Evolutionary conservation across 179 eudicot species (phyloP).

Genomic region (Heliamphora pulchella): DNA sequence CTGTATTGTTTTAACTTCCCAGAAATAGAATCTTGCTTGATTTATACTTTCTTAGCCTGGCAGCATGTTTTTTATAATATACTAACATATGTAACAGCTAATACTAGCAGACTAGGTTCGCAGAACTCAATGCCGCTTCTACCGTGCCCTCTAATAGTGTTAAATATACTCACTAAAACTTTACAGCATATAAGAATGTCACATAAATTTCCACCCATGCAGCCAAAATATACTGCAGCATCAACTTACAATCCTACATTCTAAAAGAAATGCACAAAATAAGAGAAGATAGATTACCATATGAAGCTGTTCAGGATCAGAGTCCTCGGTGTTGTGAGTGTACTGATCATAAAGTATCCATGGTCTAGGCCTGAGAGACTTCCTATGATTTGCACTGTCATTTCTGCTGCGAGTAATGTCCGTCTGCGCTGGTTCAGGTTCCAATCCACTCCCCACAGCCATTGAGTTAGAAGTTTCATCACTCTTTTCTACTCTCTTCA

Average conservation of each 20-base stretch:
- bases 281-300: constrained; percentile 36
- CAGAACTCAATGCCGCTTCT: not conserved
- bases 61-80: not conserved
- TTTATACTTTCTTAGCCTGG: not conserved
- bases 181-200: not conserved
- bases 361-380: constrained; percentile 38
- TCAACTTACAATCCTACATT: not conserved
- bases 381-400: constrained; percentile 29
- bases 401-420: constrained; percentile 21
- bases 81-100: not conserved
- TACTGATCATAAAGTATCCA: constrained; percentile 41
- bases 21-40: not conserved
- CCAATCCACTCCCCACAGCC: constrained; percentile 23
- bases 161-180: not conserved
- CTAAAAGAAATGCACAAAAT: constrained; percentile 8
- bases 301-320: constrained; percentile 31
- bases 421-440: constrained; percentile 28
- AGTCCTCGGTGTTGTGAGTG: constrained; percentile 22
- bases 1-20: not conserved
- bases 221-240: not conserved
- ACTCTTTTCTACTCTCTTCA: constrained; percentile 34
- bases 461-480: constrained; percentile 18
- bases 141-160: not conserved
- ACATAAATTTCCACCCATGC: not conserved
- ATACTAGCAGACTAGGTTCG: not conserved